phyloP scores from a whole-genome alignment of 2,329 filamentous ascomycete genomes.

The Endothia cerciana region DNA sequence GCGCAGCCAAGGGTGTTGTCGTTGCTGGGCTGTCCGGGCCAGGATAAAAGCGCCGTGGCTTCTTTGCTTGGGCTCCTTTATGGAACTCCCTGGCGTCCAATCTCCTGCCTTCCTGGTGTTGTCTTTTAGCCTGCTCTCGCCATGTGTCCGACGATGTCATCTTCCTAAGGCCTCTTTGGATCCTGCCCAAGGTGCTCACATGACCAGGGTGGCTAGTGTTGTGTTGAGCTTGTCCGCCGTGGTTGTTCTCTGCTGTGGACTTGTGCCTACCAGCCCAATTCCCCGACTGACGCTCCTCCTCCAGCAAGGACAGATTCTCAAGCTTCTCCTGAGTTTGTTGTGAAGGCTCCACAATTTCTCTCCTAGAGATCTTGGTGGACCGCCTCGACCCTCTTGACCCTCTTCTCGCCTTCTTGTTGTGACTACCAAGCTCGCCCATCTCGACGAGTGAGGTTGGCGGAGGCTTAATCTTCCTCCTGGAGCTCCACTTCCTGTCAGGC shows the following conservation, averaged over 20 bases:
- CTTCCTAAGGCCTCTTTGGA: conserved; percentile 25
- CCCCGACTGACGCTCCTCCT: not conserved
- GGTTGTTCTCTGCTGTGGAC: not conserved
- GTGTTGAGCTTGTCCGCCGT: not conserved
- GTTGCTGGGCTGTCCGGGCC: not conserved
- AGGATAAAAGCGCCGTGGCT: conserved; percentile 25
- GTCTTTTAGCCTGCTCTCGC: conserved; percentile 13
- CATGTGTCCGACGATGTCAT: conserved; percentile 21
- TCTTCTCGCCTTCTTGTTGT: conserved; percentile 9
- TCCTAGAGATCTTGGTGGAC: conserved; percentile 23
- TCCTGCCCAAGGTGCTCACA: conserved; percentile 21
- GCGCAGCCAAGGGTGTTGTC: conserved; percentile 2
- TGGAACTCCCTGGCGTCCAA: conserved; percentile 22
- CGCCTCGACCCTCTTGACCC: conserved; percentile 17
- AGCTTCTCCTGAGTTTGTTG: conserved; percentile 22
- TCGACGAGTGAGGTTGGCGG: conserved; percentile 18
- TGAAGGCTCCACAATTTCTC: conserved; percentile 19
- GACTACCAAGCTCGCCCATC: conserved; percentile 5
- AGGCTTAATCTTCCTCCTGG: conserved; percentile 24
- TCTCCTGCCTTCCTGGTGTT: not conserved
- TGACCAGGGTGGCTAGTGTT: not conserved
- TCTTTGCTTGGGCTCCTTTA: conserved; percentile 22
- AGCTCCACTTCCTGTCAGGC: conserved; percentile 27
- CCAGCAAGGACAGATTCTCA: conserved; percentile 11
- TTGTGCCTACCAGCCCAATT: not conserved